Base-by-base conservation (phyloP, 2,329 filamentous ascomycete genomes). In the Davidsoniella australis region DNA sequence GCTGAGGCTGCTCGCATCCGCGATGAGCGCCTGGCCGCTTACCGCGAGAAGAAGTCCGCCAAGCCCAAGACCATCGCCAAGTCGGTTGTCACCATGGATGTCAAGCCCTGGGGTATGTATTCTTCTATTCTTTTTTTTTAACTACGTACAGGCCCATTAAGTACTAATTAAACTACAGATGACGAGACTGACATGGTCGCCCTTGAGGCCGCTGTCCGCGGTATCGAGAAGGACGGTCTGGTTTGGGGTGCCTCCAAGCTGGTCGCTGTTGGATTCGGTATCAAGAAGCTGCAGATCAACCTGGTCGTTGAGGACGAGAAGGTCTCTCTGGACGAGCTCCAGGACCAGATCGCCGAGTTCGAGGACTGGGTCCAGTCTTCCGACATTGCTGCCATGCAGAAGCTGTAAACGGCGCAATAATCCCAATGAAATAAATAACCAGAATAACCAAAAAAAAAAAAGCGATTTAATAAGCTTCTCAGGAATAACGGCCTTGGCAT, bases 201-300 rank as follows among this genome's bases (percentile, higher is more conserved):
- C 60, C 73, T 98, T 54, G 86, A 94, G 73, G 73, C 68, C 29
- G 72, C 80, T 56, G 88, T 96, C 59, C 83, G 86, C 61, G 68
- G 71, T 57, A 89, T 96, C 59, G 78, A 89, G 69, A 79, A 83
- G 75, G 89, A 96, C 45, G 91, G 91, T 71, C 85, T 98, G 55
- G 80, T 93, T 56, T 98, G 91, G 91, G 89, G 89, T 79, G 79
- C 74, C 57, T 88, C 84, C 66, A 85, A 91, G 75, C 73, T 94
- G 57, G 81, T 94, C 47, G 67, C 88, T 57, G 81, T 98, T 61
- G 89, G 88, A 62, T 98, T 85, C 76, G 91, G 91, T 75, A 93
- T 98, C 75, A 91, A 85, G 77, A 96, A 96, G 79, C 80, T 98
- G 56, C 89, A 96, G 78, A 94, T 98, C 75, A 96, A 85, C 81